A percentile compares a stretch with the other conserved stretches of the same genome.
These are phyloP conservation scores for Hypholoma fasciculare DNA, from an alignment of 768 basidiomycete genomes.

Conservation along the genomic window DNA sequence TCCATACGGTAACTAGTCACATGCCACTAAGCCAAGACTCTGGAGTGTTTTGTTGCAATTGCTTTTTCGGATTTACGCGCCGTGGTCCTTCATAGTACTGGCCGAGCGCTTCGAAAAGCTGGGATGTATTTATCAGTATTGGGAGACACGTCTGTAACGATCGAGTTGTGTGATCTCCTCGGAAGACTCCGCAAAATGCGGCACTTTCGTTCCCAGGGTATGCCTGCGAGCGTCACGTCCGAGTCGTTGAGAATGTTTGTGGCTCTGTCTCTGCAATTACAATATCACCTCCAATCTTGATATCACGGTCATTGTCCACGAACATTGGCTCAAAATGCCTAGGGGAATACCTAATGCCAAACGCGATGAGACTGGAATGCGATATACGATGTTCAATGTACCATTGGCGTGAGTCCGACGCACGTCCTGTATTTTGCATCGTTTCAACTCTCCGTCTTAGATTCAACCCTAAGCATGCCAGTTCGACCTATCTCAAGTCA, in stretches of 20 bases:
- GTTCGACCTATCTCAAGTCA: constrained; percentile 74
- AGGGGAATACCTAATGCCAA: constrained; percentile 81
- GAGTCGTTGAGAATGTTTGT: not conserved
- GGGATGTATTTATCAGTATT: too few species aligned
- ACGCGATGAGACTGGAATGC: constrained; percentile 79
- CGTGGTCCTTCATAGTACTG: too few species aligned
- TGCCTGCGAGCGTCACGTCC: not conserved
- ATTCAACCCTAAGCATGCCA: constrained; percentile 79
- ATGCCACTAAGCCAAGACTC: not conserved
- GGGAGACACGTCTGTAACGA: too few species aligned
- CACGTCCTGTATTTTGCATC: not conserved
- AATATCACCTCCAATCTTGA: not conserved
- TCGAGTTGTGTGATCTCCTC: too few species aligned
- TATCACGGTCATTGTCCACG: not conserved
- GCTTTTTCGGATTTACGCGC: too few species aligned
- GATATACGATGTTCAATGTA: constrained; percentile 80
- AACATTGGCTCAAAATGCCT: constrained; percentile 52
- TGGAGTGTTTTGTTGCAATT: not conserved
- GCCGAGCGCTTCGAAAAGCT: too few species aligned
- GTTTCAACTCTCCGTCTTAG: constrained; percentile 32
- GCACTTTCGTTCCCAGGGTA: not conserved
- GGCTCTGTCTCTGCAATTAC: not conserved
- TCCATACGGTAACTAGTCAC: constrained; percentile 11
- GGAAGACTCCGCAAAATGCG: not conserved
- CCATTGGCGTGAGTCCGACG: constrained; percentile 61